Evolutionary conservation across 2,329 filamentous ascomycete genomes (phyloP).

Genomic region (Cladobotryum mycophilum): DNA sequence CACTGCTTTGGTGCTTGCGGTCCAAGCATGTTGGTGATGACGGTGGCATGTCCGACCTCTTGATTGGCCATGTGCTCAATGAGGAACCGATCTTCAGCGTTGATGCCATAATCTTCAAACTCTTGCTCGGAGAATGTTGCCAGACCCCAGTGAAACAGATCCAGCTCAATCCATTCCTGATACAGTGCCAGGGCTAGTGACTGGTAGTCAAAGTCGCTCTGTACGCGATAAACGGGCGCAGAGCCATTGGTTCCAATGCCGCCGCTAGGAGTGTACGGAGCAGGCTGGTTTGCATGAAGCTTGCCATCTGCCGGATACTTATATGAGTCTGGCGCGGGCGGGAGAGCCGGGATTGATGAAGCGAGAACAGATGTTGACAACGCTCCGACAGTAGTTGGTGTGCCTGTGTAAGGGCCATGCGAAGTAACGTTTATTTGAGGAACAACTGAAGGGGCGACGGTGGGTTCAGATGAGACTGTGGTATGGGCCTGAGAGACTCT

Average conservation of each 20-base stretch:
- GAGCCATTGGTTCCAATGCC: conserved; percentile 75
- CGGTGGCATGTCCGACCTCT: conserved; percentile 70
- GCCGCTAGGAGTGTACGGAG: conserved; percentile 65
- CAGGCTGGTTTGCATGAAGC: conserved; percentile 61
- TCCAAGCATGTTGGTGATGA: conserved; percentile 73
- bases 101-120: conserved; percentile 62
- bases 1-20: conserved; percentile 64
- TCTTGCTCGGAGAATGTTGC: conserved; percentile 62
- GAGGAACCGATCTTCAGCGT: conserved; percentile 60
- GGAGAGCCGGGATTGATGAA: conserved; percentile 49
- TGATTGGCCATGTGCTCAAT: conserved; percentile 73
- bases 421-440: conserved; percentile 52
- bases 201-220: conserved; percentile 79
- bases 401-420: conserved; percentile 63
- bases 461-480: conserved; percentile 25
- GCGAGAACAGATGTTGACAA: conserved; percentile 52
- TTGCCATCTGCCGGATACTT: conserved; percentile 66
- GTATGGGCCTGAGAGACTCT: conserved; percentile 21
- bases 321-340: conserved; percentile 55
- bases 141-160: conserved; percentile 73
- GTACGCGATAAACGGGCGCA: conserved; percentile 66
- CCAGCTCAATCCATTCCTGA: conserved; percentile 79
- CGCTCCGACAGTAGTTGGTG: conserved; percentile 60
- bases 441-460: conserved; percentile 21
- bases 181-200: conserved; percentile 70